phyloP scores from a whole-genome alignment of 352 stramenopile genomes.

The Globisporangium alternatum region DNA sequence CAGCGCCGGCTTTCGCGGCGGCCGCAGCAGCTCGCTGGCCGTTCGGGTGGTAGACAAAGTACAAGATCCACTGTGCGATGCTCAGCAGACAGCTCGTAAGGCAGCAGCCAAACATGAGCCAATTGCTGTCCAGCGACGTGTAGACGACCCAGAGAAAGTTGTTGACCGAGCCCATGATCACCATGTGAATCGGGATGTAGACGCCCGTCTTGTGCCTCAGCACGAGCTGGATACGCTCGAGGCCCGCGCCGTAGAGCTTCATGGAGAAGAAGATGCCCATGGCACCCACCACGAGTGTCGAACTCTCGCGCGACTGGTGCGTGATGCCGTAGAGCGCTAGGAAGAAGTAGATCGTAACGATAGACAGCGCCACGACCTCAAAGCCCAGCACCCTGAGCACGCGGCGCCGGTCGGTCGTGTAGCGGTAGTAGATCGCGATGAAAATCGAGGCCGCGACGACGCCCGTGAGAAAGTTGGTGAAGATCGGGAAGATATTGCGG shows the following conservation, averaged over 20 bases:
- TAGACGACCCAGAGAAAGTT: conserved; percentile 36
- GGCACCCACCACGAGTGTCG: conserved; percentile 25
- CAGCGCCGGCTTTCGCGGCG: not conserved
- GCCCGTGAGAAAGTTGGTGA: conserved; percentile 29
- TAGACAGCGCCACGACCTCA: conserved; percentile 17
- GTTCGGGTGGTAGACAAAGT: conserved; percentile 13
- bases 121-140: conserved; percentile 17
- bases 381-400: conserved; percentile 25
- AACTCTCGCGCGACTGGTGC: conserved; percentile 23
- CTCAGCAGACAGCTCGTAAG: conserved; percentile 14
- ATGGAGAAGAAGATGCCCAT: conserved; percentile 34
- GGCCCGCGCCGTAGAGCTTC: conserved; percentile 38
- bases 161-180: conserved; percentile 40
- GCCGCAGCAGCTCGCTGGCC: not conserved
- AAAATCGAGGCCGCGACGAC: conserved; percentile 39
- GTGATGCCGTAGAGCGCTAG: conserved; percentile 31
- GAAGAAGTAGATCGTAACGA: conserved; percentile 35
- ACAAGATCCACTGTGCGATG: conserved; percentile 12
- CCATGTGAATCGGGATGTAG: conserved; percentile 57
- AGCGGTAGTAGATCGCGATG: conserved; percentile 53
- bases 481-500: conserved; percentile 31
- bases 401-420: conserved; percentile 28
- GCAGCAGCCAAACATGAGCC: conserved; percentile 21
- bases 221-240: conserved; percentile 42
- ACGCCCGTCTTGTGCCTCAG: conserved; percentile 37